Conservation (phyloP, 345 rosid species). For the Sonneratia alba region DNA sequence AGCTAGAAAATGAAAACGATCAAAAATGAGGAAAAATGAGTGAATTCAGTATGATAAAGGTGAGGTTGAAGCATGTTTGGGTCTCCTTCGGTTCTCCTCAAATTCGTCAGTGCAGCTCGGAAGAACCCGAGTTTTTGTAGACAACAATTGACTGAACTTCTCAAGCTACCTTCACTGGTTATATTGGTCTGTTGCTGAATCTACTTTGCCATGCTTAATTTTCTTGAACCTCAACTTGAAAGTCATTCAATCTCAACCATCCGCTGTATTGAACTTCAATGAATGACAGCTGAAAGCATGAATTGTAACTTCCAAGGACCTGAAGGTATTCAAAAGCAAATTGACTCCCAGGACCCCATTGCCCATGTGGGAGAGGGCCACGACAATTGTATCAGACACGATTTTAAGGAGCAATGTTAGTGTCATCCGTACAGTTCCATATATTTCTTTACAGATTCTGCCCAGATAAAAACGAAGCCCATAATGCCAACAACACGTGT, state of each 20-base stretch:
- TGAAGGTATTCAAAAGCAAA: neutral
- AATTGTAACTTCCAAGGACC: neutral
- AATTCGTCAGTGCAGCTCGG: no score
- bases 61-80: no score
- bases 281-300: neutral
- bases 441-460: constrained; percentile 23
- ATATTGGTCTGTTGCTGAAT: neutral
- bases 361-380: constrained; percentile 1
- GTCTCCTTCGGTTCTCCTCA: no score
- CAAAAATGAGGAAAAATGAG: no score
- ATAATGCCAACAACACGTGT: constrained; percentile 12
- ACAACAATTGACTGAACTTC: no score
- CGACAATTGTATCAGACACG: constrained; percentile 1
- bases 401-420: neutral
- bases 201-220: neutral
- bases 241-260: neutral
- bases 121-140: neutral
- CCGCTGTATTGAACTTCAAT: neutral
- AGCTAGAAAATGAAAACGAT: no score
- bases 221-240: neutral
- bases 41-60: no score
- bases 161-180: neutral
- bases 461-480: constrained; percentile 12
- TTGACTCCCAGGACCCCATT: neutral
- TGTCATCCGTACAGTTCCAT: constrained; percentile 20